These are phyloP conservation scores for Cutaneotrichosporon sp. DNA, from an alignment of 1,284 basidiomycete genomes.

Conservation along the genomic window DNA sequence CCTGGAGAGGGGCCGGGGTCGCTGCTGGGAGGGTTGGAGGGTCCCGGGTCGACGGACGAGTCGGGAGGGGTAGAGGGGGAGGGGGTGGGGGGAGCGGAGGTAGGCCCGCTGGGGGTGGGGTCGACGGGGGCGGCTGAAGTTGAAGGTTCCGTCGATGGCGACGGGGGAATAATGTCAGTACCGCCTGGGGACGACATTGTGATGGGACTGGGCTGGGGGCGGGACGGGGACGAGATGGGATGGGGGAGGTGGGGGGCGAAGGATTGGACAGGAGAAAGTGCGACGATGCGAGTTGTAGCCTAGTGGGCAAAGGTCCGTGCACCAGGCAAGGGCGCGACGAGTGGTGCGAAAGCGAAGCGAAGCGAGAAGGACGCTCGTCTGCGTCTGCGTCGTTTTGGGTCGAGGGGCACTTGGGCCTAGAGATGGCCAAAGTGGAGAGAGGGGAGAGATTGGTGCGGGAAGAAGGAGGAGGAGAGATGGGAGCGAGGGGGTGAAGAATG, in stretches of 20 bases:
- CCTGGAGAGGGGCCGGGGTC: not conserved
- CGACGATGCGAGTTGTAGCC: not conserved
- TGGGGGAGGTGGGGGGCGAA: not conserved
- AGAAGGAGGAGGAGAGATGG: not conserved
- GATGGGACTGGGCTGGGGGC: not conserved
- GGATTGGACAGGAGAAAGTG: not conserved
- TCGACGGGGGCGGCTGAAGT: not conserved
- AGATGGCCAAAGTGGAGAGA: not conserved
- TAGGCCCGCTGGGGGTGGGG: constrained; percentile 14
- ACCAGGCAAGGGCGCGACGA: not conserved
- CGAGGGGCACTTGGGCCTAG: not conserved
- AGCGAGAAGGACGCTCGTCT: not conserved
- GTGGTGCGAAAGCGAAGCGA: not conserved
- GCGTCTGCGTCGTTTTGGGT: no score
- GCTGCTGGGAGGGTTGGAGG: not conserved
- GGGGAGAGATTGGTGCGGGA: not conserved
- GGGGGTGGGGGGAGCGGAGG: constrained; percentile 18
- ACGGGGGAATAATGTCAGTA: not conserved
- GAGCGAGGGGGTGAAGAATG: not conserved
- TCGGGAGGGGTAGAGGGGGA: not conserved
- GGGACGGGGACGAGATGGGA: not conserved
- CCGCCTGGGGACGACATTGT: not conserved
- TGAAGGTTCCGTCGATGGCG: not conserved
- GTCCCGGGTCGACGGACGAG: constrained; percentile 6
- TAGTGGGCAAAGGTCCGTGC: not conserved